Conservation (phyloP, 176 grass and related monocot species). For the Aechmea fasciata region DNA sequence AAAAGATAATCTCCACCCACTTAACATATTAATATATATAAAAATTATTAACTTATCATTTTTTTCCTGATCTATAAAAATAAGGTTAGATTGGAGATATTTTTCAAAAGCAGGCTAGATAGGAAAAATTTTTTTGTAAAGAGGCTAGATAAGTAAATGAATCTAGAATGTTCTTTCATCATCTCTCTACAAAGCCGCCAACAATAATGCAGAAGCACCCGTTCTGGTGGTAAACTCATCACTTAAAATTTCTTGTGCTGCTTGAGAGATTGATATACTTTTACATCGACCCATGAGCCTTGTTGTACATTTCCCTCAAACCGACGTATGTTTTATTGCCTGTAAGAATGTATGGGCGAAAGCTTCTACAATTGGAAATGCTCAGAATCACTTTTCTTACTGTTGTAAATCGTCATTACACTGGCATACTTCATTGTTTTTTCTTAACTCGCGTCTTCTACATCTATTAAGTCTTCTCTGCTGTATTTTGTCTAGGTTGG, state of each 20-base stretch:
- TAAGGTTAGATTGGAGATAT: too few relatives aligned
- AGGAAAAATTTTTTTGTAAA: too few relatives aligned
- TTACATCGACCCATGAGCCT: background rate
- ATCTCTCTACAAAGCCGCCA: background rate
- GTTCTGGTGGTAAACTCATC: background rate
- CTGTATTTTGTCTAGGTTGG: background rate
- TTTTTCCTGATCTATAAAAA: too few relatives aligned
- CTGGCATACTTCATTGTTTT: background rate
- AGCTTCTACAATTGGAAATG: background rate
- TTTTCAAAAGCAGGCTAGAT: too few relatives aligned
- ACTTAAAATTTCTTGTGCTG: background rate
- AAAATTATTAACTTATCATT: too few relatives aligned
- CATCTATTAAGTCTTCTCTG: background rate
- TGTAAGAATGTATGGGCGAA: background rate
- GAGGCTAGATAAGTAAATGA: too few relatives aligned
- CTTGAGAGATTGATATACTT: background rate
- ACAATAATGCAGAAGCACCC: background rate
- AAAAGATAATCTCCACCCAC: too few relatives aligned
- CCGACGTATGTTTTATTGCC: background rate
- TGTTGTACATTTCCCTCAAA: slow-evolving; percentile 3
- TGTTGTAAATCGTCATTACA: background rate
- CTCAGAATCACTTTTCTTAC: background rate
- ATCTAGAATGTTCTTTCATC: background rate
- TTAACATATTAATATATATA: too few relatives aligned
- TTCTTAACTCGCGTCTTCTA: background rate